Conservation (phyloP, 148 eudicot genomes). For the Dianthus caryophyllus region DNA sequence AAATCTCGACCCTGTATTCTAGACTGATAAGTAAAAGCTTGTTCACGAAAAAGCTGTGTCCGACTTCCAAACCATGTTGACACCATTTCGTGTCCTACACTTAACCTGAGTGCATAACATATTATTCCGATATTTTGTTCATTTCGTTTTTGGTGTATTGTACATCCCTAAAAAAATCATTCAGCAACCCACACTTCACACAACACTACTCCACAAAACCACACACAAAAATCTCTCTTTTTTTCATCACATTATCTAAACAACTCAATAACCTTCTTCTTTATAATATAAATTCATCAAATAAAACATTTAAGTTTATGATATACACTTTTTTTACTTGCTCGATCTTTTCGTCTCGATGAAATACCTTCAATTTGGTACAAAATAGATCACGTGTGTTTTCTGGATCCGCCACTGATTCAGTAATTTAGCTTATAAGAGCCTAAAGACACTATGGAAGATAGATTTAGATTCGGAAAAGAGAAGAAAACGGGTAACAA, state of each 20-base stretch:
- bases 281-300: too few relatives aligned
- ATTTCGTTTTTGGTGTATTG: too few relatives aligned
- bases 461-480: slow-evolving; percentile 7
- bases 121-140: too few relatives aligned
- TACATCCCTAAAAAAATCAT: too few relatives aligned
- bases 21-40: too few relatives aligned
- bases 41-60: too few relatives aligned
- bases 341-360: neutral
- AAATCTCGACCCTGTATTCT: too few relatives aligned
- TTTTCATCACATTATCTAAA: neutral
- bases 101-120: too few relatives aligned
- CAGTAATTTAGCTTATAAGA: too few relatives aligned
- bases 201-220: neutral
- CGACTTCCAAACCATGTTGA: too few relatives aligned
- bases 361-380: neutral
- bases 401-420: neutral
- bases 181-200: neutral
- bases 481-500: slow-evolving; percentile 43
- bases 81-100: too few relatives aligned
- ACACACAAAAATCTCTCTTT: neutral
- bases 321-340: neutral
- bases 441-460: slow-evolving; percentile 1
- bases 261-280: too few relatives aligned
- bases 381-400: neutral
- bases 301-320: neutral